Base-by-base conservation (phyloP, 163 green algal genomes). In the Coccomyxa subellipsoidea region DNA sequence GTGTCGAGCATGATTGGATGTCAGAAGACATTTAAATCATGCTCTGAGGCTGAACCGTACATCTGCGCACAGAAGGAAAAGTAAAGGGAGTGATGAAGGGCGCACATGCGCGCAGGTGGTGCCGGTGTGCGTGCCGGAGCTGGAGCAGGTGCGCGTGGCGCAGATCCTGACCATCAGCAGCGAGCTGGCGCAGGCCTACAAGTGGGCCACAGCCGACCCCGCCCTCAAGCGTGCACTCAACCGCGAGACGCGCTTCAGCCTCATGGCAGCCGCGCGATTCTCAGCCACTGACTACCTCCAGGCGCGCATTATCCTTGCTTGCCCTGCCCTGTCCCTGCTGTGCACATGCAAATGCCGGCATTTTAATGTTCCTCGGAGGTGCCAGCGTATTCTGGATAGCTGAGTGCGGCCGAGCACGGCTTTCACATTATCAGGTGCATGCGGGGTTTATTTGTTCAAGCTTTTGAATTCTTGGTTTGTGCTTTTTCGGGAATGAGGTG, bases 111-210 rank as follows among this genome's bases (percentile, higher is more conserved):
- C 4, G 38, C 78, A 84, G 84, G 8, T 92, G n/a, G 79, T 90
- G 76, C 38, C 69, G 0, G 54, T 94, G 18, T 36, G n/a, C 35
- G 84, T 97, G 21, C 91, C 90, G 0, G 91, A 96, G 82, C 86
- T 94, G 81, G 89, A 93, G 79, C 69, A 84, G 39, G 79, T 92
- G 81, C 81, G 89, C 0, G 87, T 93, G 38, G 90, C 89, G 1
- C 92, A 95, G 86, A 87, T 81, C 9, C 84, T 89, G 47, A 94
- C 90, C 72, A 94, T 96, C 71, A 32, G 82, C 21, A 83, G 59
- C 2, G 91, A 95, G 84, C 89, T 94, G 86, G 18, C 59, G 7
- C 84, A 89, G 59, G 86, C 80, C 77, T 89, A 91, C 85, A 76
- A 84, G 54, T 72, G 31, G 34, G 71, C 79, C 36, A 78, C 90